Evolutionary conservation across 176 grass and related monocot genomes (phyloP).

Genomic region (sorghum (Sorghum bicolor)): Sorghum_bicolor_NCBIv3 NC_012871.2:61508501-61509000

Average conservation of each 20-base stretch:
- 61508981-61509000: conserved; percentile 3
- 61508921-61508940: neutral
- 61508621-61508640: neutral
- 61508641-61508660: neutral
- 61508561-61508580: neutral
- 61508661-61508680: neutral
- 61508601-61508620: neutral
- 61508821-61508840: conserved; percentile 28
- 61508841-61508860: neutral
- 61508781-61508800: neutral
- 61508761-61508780: neutral
- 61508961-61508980: neutral
- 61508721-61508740: neutral
- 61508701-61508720: neutral
- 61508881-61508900: neutral
- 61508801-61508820: neutral
- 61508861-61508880: neutral
- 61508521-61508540: neutral
- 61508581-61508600: neutral
- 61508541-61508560: neutral
- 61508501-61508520: neutral
- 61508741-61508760: neutral
- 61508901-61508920: neutral
- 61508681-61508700: neutral
- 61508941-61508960: neutral